Evolutionary conservation across 495 filamentous ascomycete species (phyloP), one percentile per base, ranked within the genome.

Genomic region (Penicillium verhagenii): DNA sequence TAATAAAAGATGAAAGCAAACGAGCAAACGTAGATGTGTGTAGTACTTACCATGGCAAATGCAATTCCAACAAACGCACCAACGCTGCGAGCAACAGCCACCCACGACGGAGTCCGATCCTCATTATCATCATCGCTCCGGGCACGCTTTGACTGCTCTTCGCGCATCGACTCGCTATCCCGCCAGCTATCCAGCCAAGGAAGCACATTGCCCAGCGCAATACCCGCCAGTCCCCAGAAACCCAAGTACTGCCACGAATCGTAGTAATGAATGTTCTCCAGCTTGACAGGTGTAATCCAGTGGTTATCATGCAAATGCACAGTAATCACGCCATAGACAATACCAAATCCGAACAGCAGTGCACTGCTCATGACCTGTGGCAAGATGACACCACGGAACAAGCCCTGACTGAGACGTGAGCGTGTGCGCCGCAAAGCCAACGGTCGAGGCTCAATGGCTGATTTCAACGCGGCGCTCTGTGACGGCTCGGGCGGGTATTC

Each of bases 1-100:
- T 26, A 48, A 53, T 2, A 46, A 38, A 37, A n/a, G n/a, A n/a
- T n/a, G n/a, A n/a, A n/a, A n/a, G n/a, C 2, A 33, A 26, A 57
- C 52, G 58, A 49, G 6, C 31, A 14, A 51, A 35, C 44, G 44
- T 37, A 14, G 49, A 35, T 44, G 44, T 33, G 19, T 14, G 29
- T 24, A 55, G 18, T 38, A 77, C 85, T 69, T 78, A 93, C 89
- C 78, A 98, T 96, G 16, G 94, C 94, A 76, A 96, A 97, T 18
- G 91, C 92, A 69, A 98, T 94, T 11, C 94, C 94, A 21, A 96
- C 85, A 72, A 98, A 97, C 14, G 91, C 92, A 33, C 94, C 95
- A 38, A 97, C 85, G 55, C 91, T 90, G 50, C 94, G 79, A 18
- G 97, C 84, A 9, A 88, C 88, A 26, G 88, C 82, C 37, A 86